Base-by-base conservation (phyloP, 306 rosid species). In the Oemleria cerasiformis region DNA sequence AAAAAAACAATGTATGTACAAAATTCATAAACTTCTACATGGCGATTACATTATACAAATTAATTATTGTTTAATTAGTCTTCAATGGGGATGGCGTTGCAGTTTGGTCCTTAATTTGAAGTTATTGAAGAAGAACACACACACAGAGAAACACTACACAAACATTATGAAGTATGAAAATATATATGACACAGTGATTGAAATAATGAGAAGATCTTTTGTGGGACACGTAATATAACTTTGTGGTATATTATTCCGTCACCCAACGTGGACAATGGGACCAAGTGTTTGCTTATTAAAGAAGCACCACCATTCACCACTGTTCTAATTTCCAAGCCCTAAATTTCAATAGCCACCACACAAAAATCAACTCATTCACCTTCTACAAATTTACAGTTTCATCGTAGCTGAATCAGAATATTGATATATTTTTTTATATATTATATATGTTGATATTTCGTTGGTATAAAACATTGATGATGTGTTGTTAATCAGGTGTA, bases 181-280 rank as follows among this genome's bases (percentile, higher is more conserved):
- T 12, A 12, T 40, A 61, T 61, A 38, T 61, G 36, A 30, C 36
- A 1, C 36, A 30, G 36, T 30, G 36, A 30, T 13, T 12, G 4
- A 76, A 44, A 80, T 78, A 42, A 55, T 65, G 56, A 77, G 76
- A 73, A 77, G 71, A 83, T 86, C 81, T 84, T 81, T 48, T 38
- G 88, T 79, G 86, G 90, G 83, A 58, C 88, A 65, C 62, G 21
- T 13, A 57, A 23, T 71, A 65, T 66, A 49, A 76, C 80, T 81
- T 81, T 62, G 64, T 77, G 16, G 74, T 66, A 62, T 66, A 77
- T 68, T 73, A 75, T 75, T 81, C 73, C 67, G 38, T 55, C 74
- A 63, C 63, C 78, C 65, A 81, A 81, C 83, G 80, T 73, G 84
- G 84, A 80, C 71, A 55, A 17, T 74, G 84, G 88, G 81, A 30